Evolutionary conservation across 805 yeast genomes (phyloP).

Genomic region (Candida verbasci): DNA sequence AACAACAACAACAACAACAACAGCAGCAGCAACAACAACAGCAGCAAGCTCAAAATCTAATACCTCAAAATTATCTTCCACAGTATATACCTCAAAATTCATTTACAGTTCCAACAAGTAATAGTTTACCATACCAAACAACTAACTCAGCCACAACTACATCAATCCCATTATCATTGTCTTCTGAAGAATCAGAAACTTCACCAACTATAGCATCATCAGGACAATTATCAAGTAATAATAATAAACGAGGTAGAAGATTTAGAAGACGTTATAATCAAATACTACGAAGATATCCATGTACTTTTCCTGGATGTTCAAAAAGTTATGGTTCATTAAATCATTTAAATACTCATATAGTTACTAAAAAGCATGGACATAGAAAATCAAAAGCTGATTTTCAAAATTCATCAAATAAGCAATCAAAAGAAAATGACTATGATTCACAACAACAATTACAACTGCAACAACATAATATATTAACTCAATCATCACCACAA

Average conservation of each 20-base stretch:
- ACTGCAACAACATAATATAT: no score
- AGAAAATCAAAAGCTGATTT: constrained; percentile 39
- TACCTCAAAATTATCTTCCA: neutral
- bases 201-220: no score
- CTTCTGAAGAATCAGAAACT: no score
- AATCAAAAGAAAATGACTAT: neutral
- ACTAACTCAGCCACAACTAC: neutral
- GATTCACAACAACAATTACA: constrained; percentile 5
- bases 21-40: no score
- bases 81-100: neutral
- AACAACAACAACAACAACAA: neutral
- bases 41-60: neutral
- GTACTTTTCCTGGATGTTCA: constrained; percentile 35
- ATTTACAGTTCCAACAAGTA: neutral
- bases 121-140: constrained; percentile 5
- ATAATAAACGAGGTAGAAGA: constrained; percentile 24
- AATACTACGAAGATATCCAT: constrained; percentile 29
- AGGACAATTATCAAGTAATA: neutral
- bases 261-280: constrained; percentile 35
- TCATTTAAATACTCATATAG: constrained; percentile 42
- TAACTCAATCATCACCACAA: constrained; percentile 3
- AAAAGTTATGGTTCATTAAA: constrained; percentile 41
- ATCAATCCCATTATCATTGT: constrained; percentile 1
- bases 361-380: constrained; percentile 42
- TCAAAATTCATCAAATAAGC: constrained; percentile 13